A percentile compares a stretch with the other conserved stretches of the same genome.
Conservation (phyloP, 805 yeast species). For the Wickerhamomyces ciferrii region DNA sequence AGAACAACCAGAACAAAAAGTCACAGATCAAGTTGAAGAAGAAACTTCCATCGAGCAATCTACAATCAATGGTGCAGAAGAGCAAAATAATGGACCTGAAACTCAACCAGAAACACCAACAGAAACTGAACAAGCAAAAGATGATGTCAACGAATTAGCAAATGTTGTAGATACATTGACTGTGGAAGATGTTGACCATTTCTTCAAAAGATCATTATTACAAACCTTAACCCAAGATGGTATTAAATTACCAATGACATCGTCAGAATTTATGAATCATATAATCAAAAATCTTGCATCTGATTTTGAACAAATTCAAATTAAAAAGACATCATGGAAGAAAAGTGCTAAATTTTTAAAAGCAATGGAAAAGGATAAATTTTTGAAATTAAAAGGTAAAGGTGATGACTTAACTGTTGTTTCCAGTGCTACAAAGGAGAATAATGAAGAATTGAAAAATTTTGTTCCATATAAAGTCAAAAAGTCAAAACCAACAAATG, state of each 20-base stretch:
- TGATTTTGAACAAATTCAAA: constrained; percentile 49
- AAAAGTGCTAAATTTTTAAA: constrained; percentile 82
- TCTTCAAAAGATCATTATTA: constrained; percentile 64
- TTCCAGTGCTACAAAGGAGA: constrained; percentile 38
- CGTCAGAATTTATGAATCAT: constrained; percentile 71
- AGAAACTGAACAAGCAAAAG: neutral
- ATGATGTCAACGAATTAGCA: constrained; percentile 10
- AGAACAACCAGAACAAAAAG: constrained; percentile 8
- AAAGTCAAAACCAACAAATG: constrained; percentile 12
- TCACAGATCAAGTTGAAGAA: constrained; percentile 3
- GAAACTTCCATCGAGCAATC: constrained; percentile 3
- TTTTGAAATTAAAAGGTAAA: constrained; percentile 72
- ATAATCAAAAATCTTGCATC: constrained; percentile 71
- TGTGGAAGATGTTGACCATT: constrained; percentile 66
- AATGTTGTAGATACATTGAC: constrained; percentile 27
- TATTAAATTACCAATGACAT: constrained; percentile 57
- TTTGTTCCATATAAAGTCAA: constrained; percentile 59
- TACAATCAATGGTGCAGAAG: constrained; percentile 1
- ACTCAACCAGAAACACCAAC: constrained; percentile 6
- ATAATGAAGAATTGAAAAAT: constrained; percentile 42
- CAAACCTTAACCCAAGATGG: constrained; percentile 59
- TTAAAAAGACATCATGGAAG: constrained; percentile 85
- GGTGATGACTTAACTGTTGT: constrained; percentile 71
- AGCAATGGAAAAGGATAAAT: constrained; percentile 74
- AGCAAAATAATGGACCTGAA: constrained; percentile 7